Base-by-base conservation (phyloP, 805 yeast species). In the Candida lessepsii region DNA sequence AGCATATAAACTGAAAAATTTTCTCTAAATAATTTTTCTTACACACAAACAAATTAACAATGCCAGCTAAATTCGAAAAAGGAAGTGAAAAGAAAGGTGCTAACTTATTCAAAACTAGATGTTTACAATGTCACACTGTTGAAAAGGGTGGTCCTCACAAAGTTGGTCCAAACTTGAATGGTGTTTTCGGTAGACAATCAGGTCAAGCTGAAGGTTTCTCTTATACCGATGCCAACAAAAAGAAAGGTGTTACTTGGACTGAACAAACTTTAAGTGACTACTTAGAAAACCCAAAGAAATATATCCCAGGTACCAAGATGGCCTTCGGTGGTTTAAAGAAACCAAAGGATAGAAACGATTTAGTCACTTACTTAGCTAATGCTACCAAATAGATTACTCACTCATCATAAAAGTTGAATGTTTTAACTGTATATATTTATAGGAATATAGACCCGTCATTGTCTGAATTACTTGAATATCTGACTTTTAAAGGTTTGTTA, bases 271-370 rank as follows among this genome's bases (percentile, higher is more conserved):
- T 93, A 85, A 78, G 84, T 58, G 96, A 86, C 70, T 93, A 93
- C 84, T 81, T 93, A 72, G 95, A 86, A 75, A 93, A 93, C 86
- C 99, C 99, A 76, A 93, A 93, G 95, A 93, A 93, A 78, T 93
- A 89, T 80, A 89, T 93, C 58, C 99, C 99, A 67, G 99, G 99
- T 72, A 93, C 98, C 78, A 93, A 93, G 86, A 93, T 93, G 99
- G 98, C 99, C 53, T 93, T 91, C 61, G 99, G 96, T 76, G 99
- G 99, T 77, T 81, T 93, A 73, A 93, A 93, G 90, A 93, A 93
- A 81, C 83, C 89, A 53, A 91, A 89, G 84, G 99, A 93, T 80
- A 88, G 98, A 83, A 86, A 87, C 76, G 98, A 93, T 70, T 76
- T 93, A 70, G 73, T 91, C 62, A 80, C 98, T 59, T 91, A 88